These are phyloP conservation scores for Xerophyta viscosa DNA, from an alignment of 106 monocot species.

Conservation along the genomic window DNA sequence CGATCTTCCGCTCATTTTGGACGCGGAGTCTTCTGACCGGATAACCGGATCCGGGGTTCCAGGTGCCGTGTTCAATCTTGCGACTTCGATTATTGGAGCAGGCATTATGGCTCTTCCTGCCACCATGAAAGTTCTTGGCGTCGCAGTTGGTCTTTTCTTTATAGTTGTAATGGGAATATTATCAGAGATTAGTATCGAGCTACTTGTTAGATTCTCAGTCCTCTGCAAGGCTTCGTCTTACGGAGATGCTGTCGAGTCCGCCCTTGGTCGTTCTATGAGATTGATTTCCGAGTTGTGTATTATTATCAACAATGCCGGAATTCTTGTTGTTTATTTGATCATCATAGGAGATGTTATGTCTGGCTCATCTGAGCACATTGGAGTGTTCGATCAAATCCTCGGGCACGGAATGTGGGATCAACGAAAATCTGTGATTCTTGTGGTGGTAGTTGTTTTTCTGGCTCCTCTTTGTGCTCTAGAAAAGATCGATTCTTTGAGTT, in stretches of 20 bases:
- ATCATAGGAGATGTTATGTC: constrained; percentile 88
- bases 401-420: constrained; percentile 59
- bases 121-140: constrained; percentile 80
- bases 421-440: constrained; percentile 46
- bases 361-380: constrained; percentile 51
- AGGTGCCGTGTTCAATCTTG: constrained; percentile 84
- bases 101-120: constrained; percentile 95
- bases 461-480: constrained; percentile 67
- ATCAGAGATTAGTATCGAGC: constrained; percentile 79
- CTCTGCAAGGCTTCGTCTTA: constrained; percentile 47
- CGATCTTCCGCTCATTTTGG: constrained; percentile 40
- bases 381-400: constrained; percentile 58
- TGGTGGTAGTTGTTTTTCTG: constrained; percentile 47
- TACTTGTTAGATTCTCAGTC: constrained; percentile 54
- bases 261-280: constrained; percentile 40
- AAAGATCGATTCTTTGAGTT: constrained; percentile 69
- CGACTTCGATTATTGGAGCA: constrained; percentile 84
- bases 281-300: constrained; percentile 62
- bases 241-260: constrained; percentile 56
- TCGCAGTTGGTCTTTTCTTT: constrained; percentile 33
- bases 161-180: constrained; percentile 66
- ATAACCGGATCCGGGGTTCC: constrained; percentile 38
- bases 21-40: neutral
- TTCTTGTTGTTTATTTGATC: constrained; percentile 76
- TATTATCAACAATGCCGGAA: constrained; percentile 67